Evolutionary conservation across 164 flowering plant species (phyloP), one percentile per base, ranked within the genome.

Genomic region (Brasenia schreberi): DNA sequence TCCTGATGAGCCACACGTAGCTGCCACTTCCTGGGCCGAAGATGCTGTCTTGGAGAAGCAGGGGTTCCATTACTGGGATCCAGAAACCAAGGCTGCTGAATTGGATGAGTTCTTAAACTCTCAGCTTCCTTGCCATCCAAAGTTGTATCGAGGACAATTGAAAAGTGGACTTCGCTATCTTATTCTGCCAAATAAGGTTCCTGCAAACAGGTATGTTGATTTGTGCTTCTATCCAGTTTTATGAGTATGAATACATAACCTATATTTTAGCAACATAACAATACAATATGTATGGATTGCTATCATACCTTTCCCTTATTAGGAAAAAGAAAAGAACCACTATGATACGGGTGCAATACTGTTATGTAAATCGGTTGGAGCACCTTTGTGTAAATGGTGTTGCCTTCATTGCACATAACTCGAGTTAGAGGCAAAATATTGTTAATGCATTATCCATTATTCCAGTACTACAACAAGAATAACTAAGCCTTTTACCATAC

Each of bases 1-100:
- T 70, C 99, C 98, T 59, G 94, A 88, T 79, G 99, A 92, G 85
- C 99, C 97, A 64, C 99, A 92, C 80, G 99, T 93, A 63, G 92
- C 97, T 16, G 84, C 89, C 74, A 86, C 89, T 65, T 65, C 87
- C 62, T 87, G 88, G 89, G 85, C 96, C 6, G 63, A 61, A 18
- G 96, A 87, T 73, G 86, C 87, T 63, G 56, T 83, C 74, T 61
- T 82, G 58, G 96, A 89, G 74, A 85, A 86, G 70, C 89, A 81
- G 73, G 81, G 81, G 62, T 59, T 76, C 5, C 84, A 77, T 70
- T 66, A 69, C 7, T 75, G 81, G 69, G 84, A 81, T 73, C 77
- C 76, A 70, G 87, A 87, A 56, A 43, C 75, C 63, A 82, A 70
- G 53, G 74, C 69, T 33, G 33, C 75, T 63, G 85, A 81, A 14